Base-by-base conservation (phyloP, 2,329 filamentous ascomycete genomes). In the Colletotrichum sp. region DNA sequence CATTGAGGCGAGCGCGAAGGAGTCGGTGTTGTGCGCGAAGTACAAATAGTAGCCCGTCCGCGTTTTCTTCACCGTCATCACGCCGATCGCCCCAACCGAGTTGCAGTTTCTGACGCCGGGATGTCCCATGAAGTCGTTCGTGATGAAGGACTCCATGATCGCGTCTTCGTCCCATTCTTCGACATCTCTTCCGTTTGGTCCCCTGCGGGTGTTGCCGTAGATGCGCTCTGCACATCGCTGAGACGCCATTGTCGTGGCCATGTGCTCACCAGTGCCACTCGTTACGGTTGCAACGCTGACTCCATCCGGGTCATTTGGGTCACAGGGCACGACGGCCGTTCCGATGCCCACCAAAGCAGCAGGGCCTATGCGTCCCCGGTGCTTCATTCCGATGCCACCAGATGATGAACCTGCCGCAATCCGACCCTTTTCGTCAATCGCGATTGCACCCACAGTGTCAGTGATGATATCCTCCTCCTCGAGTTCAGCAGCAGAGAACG, bases 341-440 rank as follows among this genome's bases (percentile, higher is more conserved):
- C 97, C 97, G 69, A 99, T 92, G 9, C 97, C 96, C 16, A 99
- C 95, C 18, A 99, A 90, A 24, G 97, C 97, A 39, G 97, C 98
- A 36, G 97, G 97, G 0, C 97, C 98, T 78, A 98, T 91, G 44
- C 97, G 94, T 7, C 97, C 98, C 76, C 93, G 92, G 84, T 98
- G 96, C 83, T 99, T 99, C 96, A 99, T 98, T 32, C 97, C 96
- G 82, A 99, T 99, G 2, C 97, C 97, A 7, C 97, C 97, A 18
- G 98, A 99, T 3, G 97, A 99, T 3, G 97, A 98, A 18, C 94
- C 97, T 6, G 96, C 97, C 6, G 98, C 96, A 82, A 99, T 98
- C 75, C 94, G 93, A 18, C 97, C 97, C 79, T 90, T 91, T 66
- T 91, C 90, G 81, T 99, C 97, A 78, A 99, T 93, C 13, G 96